A percentile compares a stretch with the other conserved stretches of the same genome.
Evolutionary conservation across 257 asterid species (phyloP).

Genomic region (Solanum piurae): DNA sequence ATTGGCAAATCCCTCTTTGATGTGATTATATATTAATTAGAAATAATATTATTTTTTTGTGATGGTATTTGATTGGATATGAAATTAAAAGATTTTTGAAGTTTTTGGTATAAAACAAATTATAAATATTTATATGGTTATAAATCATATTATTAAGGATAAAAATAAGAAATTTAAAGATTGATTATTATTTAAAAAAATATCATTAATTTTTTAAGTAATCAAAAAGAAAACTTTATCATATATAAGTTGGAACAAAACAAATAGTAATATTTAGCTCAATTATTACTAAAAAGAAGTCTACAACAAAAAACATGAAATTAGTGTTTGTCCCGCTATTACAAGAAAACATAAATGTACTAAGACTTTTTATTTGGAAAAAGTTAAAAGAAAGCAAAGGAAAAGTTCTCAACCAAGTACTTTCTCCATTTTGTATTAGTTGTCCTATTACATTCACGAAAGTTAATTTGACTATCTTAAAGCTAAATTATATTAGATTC

Average conservation of each 20-base stretch:
- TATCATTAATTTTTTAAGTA: background rate
- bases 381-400: too few relatives aligned
- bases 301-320: background rate
- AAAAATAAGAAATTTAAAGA: background rate
- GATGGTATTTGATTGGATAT: background rate
- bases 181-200: too few relatives aligned
- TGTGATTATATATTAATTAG: background rate
- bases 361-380: background rate
- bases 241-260: too few relatives aligned
- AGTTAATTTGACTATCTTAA: background rate
- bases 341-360: background rate
- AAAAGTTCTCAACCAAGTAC: background rate
- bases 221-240: background rate
- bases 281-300: background rate
- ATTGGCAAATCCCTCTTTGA: background rate
- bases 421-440: too few relatives aligned
- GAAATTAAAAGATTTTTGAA: background rate
- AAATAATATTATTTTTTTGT: background rate
- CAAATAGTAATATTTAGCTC: background rate
- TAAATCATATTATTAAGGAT: background rate
- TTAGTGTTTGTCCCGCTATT: background rate
- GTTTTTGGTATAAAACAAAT: background rate
- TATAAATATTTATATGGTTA: too few relatives aligned
- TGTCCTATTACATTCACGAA: too few relatives aligned
- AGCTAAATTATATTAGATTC: background rate